These are phyloP conservation scores for Leccinum fallax DNA, from an alignment of 1,284 basidiomycete species.

Conservation along the genomic window DNA sequence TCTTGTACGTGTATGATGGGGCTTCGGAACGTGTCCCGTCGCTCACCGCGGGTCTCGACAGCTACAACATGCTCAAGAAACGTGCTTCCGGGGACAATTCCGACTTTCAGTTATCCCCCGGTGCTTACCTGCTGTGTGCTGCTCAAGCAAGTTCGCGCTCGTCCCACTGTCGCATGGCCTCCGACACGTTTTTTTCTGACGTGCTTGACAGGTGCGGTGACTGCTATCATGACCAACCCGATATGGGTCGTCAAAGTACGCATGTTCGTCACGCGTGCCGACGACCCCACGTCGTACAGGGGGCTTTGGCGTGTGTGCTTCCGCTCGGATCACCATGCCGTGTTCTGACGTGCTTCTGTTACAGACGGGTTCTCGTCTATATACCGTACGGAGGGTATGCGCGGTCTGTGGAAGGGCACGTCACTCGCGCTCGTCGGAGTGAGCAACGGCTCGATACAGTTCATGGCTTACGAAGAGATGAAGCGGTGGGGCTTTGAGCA, in stretches of 20 bases:
- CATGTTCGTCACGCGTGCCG: conserved; percentile 85
- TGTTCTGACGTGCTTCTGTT: not conserved
- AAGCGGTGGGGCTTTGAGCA: conserved; percentile 86
- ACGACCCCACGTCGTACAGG: conserved; percentile 73
- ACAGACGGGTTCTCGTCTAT: conserved; percentile 80
- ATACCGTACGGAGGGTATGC: conserved; percentile 72
- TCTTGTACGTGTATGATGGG: conserved; percentile 65
- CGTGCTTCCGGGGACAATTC: conserved; percentile 63
- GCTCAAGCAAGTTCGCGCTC: conserved; percentile 88
- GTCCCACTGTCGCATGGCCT: conserved; percentile 11
- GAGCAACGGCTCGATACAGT: conserved; percentile 94
- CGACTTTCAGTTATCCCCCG: conserved; percentile 66
- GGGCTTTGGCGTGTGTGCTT: conserved; percentile 72
- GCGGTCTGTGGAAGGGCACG: conserved; percentile 88
- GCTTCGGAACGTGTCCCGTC: not conserved
- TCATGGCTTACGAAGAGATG: conserved; percentile 96
- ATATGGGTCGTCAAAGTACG: conserved; percentile 99
- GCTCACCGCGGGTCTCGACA: conserved; percentile 35
- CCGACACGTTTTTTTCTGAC: conserved; percentile 13
- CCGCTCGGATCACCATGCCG: not conserved
- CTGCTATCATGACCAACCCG: conserved; percentile 95
- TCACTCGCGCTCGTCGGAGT: conserved; percentile 91
- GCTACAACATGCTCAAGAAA: conserved; percentile 95
- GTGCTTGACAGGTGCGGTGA: conserved; percentile 74
- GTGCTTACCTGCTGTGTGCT: conserved; percentile 86